Base-by-base conservation (phyloP, 2,329 filamentous ascomycete genomes). In the Pseudogymnoascus pannorum region DNA sequence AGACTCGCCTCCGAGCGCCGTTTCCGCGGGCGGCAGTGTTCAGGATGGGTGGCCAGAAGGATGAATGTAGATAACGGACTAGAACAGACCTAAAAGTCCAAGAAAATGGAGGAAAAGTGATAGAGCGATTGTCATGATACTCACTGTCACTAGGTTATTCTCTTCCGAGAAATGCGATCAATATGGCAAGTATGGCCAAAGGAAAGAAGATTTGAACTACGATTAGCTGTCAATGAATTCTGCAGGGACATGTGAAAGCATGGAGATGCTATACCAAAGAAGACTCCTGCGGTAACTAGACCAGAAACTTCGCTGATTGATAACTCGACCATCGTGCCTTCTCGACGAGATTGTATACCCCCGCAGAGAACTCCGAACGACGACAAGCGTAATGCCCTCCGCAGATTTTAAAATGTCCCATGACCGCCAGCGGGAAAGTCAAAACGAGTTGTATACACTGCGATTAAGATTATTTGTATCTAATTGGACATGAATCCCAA, bases 31-130 rank as follows among this genome's bases (percentile, higher is more conserved):
- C 71, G 64, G 79, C 77, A 1, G 74, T 68, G 11, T 68, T 65
- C 9, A 80, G 72, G 7, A 79, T 64, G 1, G 67, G 60, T 8
- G 77, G 76, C 77, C 78, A 79, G 48, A 73, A 67, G 1, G 76
- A 76, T 26, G 69, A 68, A 58, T 78, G 75, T 6, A 79, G 65
- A 3, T 70, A 62, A 62, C 69, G 67, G 5, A 67, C 69, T 16
- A 76, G 69, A 33, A 76, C 73, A 20, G 73, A 73, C 74, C 74
- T 63, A 16, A 14, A 33, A 58, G 12, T 14, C n/a, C 20, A 20
- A 22, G 38, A 57, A 22, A 57, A 29, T 42, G 63, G 24, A 14
- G 9, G 59, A 14, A n/a, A 26, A n/a, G 8, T 40, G 26, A 18
- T 29, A 11, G 16, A 35, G 22, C 9, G 65, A 61, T 62, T 65